Conservation (phyloP, 805 yeast genomes). For the Blastobotrys peoriensis region DNA sequence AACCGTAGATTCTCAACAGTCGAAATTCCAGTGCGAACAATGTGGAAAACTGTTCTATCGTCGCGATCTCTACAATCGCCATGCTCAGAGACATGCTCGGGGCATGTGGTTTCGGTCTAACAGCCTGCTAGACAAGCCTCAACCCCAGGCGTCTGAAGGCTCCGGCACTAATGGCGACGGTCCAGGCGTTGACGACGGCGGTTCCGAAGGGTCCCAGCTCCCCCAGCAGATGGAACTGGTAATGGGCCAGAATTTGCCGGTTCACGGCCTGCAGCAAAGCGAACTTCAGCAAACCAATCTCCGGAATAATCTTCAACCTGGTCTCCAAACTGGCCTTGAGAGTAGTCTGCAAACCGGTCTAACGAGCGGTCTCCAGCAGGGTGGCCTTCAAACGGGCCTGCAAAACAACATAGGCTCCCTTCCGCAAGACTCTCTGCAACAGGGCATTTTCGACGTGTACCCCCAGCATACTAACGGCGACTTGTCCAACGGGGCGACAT, state of each 20-base stretch:
- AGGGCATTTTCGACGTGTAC: not conserved
- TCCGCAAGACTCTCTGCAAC: not conserved
- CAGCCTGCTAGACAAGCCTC: slow-evolving; percentile 1
- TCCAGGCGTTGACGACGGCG: not conserved
- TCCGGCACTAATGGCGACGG: not conserved
- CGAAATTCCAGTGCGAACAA: slow-evolving; percentile 16
- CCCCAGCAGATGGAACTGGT: not conserved
- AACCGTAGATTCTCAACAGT: slow-evolving; percentile 7
- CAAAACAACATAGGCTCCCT: not conserved
- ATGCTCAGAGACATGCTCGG: slow-evolving; percentile 30
- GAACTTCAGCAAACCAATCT: not conserved
- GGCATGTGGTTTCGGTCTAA: slow-evolving; percentile 17
- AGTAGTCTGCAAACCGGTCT: not conserved
- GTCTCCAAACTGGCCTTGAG: not conserved
- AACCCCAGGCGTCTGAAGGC: not conserved
- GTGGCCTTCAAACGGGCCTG: not conserved
- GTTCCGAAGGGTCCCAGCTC: not conserved
- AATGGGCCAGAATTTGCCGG: not conserved
- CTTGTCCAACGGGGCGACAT: not conserved
- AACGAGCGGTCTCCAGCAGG: not conserved
- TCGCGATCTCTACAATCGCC: slow-evolving; percentile 50
- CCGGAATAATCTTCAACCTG: not conserved
- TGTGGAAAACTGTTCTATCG: slow-evolving; percentile 48
- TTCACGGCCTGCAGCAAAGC: not conserved
- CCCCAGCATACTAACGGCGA: too few species aligned